phyloP scores from a whole-genome alignment of 805 yeast genomes.

The Candida sonorensis region DNA sequence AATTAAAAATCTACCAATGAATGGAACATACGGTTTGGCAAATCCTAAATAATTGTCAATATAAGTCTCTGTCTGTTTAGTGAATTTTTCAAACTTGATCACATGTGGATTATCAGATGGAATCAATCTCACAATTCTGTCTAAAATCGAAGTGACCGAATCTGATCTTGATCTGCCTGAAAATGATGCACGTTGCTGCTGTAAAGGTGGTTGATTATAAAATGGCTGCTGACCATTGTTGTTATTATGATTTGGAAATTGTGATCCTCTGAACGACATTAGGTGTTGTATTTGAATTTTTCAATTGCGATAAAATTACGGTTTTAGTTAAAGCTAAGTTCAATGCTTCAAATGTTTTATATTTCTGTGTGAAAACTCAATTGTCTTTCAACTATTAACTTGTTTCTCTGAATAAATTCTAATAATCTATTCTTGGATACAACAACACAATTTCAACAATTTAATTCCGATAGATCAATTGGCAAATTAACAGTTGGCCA shows the following conservation, averaged over 20 bases:
- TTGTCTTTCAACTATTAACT: no score
- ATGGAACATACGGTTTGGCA: slow-evolving; percentile 72
- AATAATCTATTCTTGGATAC: no score
- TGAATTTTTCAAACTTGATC: slow-evolving; percentile 40
- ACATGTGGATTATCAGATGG: slow-evolving; percentile 27
- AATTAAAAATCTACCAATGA: slow-evolving; percentile 80
- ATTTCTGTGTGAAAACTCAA: no score
- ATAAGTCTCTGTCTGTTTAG: slow-evolving; percentile 47
- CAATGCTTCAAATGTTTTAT: no score
- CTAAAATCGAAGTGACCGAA: slow-evolving; percentile 8
- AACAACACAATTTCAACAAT: no score
- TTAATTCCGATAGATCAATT: no score
- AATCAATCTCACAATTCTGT: slow-evolving; percentile 21
- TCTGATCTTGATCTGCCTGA: slow-evolving; percentile 1
- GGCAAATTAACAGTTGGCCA: no score
- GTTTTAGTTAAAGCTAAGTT: no score
- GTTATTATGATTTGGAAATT: slow-evolving; percentile 18
- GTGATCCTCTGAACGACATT: slow-evolving; percentile 29
- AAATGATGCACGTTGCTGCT: slow-evolving; percentile 1
- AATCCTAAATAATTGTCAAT: slow-evolving; percentile 45
- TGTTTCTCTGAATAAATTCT: no score
- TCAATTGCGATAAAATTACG: no score
- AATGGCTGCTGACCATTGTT: slow-evolving; percentile 3
- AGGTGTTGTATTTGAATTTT: no score
- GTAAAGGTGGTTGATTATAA: slow-evolving; percentile 9